Conservation (phyloP, 2,329 filamentous ascomycete genomes). For the Penicillium sp. region DNA sequence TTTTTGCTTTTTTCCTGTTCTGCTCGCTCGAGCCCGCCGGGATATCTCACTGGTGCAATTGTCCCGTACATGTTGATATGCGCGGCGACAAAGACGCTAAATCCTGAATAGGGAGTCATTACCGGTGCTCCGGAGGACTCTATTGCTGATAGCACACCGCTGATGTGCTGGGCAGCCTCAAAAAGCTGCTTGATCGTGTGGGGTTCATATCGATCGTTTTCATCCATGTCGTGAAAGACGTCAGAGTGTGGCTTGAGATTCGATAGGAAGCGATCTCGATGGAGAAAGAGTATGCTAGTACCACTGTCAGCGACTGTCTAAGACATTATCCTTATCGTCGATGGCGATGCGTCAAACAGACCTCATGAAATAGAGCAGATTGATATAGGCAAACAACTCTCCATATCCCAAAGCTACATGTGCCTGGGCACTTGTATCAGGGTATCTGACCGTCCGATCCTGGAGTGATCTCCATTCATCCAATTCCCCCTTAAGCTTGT, state of each 20-base stretch:
- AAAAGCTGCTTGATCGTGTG: constrained; percentile 32
- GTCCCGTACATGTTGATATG: constrained; percentile 40
- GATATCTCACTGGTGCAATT: constrained; percentile 31
- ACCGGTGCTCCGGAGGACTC: constrained; percentile 31
- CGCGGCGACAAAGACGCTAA: constrained; percentile 37
- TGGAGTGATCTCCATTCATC: constrained; percentile 36
- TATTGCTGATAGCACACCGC: constrained; percentile 28
- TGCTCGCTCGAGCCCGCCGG: constrained; percentile 29
- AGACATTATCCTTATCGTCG: neutral
- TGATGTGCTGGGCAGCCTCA: constrained; percentile 32
- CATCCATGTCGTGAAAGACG: constrained; percentile 19
- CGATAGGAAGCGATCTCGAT: constrained; percentile 33
- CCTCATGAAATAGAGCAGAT: constrained; percentile 38
- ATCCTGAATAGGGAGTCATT: constrained; percentile 37
- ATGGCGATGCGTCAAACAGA: constrained; percentile 2
- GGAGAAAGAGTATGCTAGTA: constrained; percentile 32
- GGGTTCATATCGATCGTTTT: constrained; percentile 14
- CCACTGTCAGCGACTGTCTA: neutral
- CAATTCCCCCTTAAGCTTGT: constrained; percentile 29
- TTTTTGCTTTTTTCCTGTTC: constrained; percentile 32
- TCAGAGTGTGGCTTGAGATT: constrained; percentile 26
- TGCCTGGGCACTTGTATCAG: constrained; percentile 32
- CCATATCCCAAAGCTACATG: constrained; percentile 36
- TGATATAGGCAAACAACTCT: constrained; percentile 38
- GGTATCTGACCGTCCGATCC: constrained; percentile 32